phyloP scores from a whole-genome alignment of 2,329 filamentous ascomycete species.

The Tolypocladium pustulatum region DNA sequence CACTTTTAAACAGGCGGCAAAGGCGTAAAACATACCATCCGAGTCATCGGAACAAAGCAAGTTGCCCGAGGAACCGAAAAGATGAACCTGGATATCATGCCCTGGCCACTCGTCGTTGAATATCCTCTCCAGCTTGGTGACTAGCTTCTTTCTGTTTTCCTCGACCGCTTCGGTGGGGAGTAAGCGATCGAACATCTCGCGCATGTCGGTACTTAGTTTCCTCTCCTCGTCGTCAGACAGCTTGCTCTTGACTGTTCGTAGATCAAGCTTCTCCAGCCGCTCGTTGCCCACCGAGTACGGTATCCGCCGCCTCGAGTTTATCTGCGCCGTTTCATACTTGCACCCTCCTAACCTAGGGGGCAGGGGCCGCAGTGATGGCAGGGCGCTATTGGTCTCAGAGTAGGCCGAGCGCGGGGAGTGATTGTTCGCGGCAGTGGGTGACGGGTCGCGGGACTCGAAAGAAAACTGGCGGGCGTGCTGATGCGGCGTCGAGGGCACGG shows the following conservation, averaged over 20 bases:
- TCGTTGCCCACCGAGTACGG: slow-evolving; percentile 85
- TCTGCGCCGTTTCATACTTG: slow-evolving; percentile 79
- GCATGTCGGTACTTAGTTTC: slow-evolving; percentile 72
- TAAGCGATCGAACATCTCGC: slow-evolving; percentile 74
- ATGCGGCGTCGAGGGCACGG: slow-evolving; percentile 86
- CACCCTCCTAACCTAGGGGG: slow-evolving; percentile 54
- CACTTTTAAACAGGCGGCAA: neutral
- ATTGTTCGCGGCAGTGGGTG: slow-evolving; percentile 63
- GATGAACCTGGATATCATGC: slow-evolving; percentile 77
- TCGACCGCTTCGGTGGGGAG: slow-evolving; percentile 74
- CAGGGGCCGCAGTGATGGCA: slow-evolving; percentile 57
- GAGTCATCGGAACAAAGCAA: slow-evolving; percentile 90
- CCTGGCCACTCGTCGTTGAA: slow-evolving; percentile 89
- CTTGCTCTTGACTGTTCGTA: slow-evolving; percentile 60
- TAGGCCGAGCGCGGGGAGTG: slow-evolving; percentile 86
- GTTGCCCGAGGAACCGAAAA: slow-evolving; percentile 98
- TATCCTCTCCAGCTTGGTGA: slow-evolving; percentile 79
- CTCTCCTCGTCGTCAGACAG: slow-evolving; percentile 63
- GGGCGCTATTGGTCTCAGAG: slow-evolving; percentile 71
- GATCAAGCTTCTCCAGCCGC: slow-evolving; percentile 59
- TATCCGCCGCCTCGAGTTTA: slow-evolving; percentile 75
- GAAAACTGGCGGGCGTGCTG: slow-evolving; percentile 78
- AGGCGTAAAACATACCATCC: slow-evolving; percentile 57
- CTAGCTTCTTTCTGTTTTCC: slow-evolving; percentile 60
- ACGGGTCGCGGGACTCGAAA: slow-evolving; percentile 67